Conservation (phyloP, 148 eudicot genomes). For the Chenopodium berlandieri region DNA sequence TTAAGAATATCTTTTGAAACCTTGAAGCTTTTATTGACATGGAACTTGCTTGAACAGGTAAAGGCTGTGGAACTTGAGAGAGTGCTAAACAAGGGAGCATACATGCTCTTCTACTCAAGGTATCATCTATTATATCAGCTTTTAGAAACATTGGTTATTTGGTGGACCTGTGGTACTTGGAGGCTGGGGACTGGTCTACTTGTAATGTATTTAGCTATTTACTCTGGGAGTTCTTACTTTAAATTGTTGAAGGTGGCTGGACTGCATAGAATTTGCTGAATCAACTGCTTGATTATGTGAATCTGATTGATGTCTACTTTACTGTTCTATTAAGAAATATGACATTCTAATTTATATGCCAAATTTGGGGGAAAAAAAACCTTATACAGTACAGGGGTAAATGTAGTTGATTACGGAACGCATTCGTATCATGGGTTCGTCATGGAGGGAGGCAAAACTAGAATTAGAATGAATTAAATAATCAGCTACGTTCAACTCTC, state of each 20-base stretch:
- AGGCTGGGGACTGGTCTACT: not conserved
- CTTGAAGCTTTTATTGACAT: not conserved
- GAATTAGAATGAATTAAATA: not conserved
- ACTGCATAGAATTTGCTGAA: not conserved
- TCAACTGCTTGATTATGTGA: not conserved
- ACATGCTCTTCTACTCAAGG: slow-evolving; percentile 94
- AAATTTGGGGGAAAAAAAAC: not conserved
- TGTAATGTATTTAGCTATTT: not conserved
- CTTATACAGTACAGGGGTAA: not conserved
- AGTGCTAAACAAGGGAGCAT: slow-evolving; percentile 77
- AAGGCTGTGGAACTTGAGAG: slow-evolving; percentile 55
- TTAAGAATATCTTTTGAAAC: not conserved
- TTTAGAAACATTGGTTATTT: not conserved
- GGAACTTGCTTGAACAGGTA: slow-evolving; percentile 47
- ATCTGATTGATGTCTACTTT: not conserved
- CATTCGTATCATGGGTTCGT: not conserved
- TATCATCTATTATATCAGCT: slow-evolving; percentile 19
- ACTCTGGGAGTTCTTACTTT: not conserved
- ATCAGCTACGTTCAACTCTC: too few species aligned
- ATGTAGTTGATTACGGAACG: not conserved
- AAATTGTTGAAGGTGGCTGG: not conserved
- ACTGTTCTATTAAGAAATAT: not conserved
- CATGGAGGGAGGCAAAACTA: not conserved
- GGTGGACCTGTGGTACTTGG: not conserved
- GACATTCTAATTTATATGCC: not conserved